Base-by-base conservation (phyloP, 352 stramenopile genomes). In the Sclerospora graminicola region DNA sequence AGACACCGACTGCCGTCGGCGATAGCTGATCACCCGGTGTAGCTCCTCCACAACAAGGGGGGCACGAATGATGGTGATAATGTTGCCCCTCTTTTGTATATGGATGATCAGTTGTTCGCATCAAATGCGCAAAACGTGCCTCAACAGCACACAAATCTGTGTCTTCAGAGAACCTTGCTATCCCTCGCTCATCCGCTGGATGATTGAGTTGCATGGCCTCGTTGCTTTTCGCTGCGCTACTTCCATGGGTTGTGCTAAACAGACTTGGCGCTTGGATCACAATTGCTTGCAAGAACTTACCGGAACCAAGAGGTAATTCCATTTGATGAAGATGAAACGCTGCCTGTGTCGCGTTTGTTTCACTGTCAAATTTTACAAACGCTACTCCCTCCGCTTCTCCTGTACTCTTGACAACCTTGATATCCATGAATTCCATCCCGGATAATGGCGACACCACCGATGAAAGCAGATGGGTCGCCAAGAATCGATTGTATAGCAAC, bases 401-500 rank as follows among this genome's bases (percentile, higher is more conserved):
- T 0, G 67, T 82, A 35, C 63, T 83, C 36, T 66, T 74, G 14
- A 70, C 63, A 11, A 88, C 55, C 32, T 88, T 85, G 41, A 92
- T 86, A 38, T 92, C 77, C 41, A 92, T 63, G 33, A 84, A 86
- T 41, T 89, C 64, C 75, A 92, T 88, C 0, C 78, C 78, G 10
- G 54, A 41, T 20, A 67, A 84, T 0, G 51, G 49, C 1, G 75
- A 77, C 14, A 81, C 74, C 24, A 63, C 65, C 0, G 68, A 71
- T 5, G 80, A 89, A 18, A 92, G 60, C 15, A 73, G 51, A 28
- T 80, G 59, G 8, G 73, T 87, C 6, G 75, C 54, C 11, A 92
- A 35, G 18, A 61, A 62, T 0, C 70, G 66, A 54, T 87, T 71
- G 34, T 86, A 88, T 10, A 82, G 51, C 15, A 92, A 34, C 29